Conservation (phyloP, 2,329 filamentous ascomycete genomes). For the Fusarium austroafricanum region DNA sequence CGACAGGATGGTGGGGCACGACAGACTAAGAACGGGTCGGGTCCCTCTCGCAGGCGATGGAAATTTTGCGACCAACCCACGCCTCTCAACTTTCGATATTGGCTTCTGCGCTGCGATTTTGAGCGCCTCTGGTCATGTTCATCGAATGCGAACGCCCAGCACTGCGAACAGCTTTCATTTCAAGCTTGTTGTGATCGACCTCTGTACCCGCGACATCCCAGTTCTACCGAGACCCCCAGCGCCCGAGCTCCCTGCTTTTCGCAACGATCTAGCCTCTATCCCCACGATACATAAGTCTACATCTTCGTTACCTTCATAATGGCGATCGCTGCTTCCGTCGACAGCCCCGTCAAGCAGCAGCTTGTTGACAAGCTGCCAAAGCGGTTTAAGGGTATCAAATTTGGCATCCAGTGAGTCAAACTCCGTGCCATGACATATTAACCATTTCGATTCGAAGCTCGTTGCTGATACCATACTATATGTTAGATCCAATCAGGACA, state of each 20-base stretch:
- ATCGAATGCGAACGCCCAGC: constrained; percentile 9
- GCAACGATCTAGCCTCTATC: neutral
- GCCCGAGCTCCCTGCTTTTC: neutral
- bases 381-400: constrained; percentile 92
- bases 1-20: constrained; percentile 47
- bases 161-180: constrained; percentile 12
- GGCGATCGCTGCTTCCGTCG: constrained; percentile 36
- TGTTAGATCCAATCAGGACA: constrained; percentile 85
- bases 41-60: constrained; percentile 35
- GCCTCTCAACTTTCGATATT: constrained; percentile 11
- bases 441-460: neutral
- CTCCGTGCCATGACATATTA: neutral
- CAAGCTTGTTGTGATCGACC: constrained; percentile 29
- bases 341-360: constrained; percentile 78
- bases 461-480: no score
- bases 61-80: constrained; percentile 42
- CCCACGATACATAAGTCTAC: neutral
- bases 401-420: constrained; percentile 81
- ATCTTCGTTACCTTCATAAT: constrained; percentile 1
- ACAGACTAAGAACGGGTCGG: constrained; percentile 17
- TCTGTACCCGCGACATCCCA: neutral
- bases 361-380: constrained; percentile 90
- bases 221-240: neutral
- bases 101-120: constrained; percentile 4
- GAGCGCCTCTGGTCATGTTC: constrained; percentile 38